phyloP scores from a whole-genome alignment of 2,329 filamentous ascomycete species.

The Bisporella sp. region DNA sequence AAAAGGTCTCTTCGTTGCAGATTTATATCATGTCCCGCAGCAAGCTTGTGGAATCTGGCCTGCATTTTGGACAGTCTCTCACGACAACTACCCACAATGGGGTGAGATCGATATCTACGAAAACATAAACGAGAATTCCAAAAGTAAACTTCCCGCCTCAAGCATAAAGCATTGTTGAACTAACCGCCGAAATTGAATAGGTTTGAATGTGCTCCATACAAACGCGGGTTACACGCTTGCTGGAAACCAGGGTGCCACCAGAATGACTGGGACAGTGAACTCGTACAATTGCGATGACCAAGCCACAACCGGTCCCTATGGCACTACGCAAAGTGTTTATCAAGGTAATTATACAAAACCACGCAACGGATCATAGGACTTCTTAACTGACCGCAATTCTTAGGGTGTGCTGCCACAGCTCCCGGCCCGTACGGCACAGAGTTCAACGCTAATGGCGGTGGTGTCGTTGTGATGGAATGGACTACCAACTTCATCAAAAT shows the following conservation, averaged over 20 bases:
- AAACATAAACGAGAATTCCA: conserved; percentile 57
- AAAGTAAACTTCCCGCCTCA: conserved; percentile 61
- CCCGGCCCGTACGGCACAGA: conserved; percentile 53
- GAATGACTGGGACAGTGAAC: conserved; percentile 26
- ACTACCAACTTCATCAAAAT: conserved; percentile 63
- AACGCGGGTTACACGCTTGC: not conserved
- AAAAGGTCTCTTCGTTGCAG: conserved; percentile 50
- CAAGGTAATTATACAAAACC: no score
- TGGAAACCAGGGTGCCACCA: conserved; percentile 48
- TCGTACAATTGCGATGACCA: conserved; percentile 50
- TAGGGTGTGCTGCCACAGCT: no score
- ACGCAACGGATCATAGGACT: no score
- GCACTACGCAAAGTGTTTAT: no score
- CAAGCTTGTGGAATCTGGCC: conserved; percentile 53
- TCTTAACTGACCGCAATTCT: no score
- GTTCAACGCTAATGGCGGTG: conserved; percentile 65
- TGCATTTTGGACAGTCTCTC: conserved; percentile 50
- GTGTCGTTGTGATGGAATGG: conserved; percentile 73
- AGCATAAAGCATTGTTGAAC: conserved; percentile 52
- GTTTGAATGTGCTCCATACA: conserved; percentile 30
- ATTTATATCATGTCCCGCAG: conserved; percentile 52
- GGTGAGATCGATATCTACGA: conserved; percentile 81
- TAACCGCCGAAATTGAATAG: conserved; percentile 38
- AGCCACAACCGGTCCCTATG: conserved; percentile 26
- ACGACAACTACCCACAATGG: conserved; percentile 52